A percentile compares a stretch with the other conserved stretches of the same genome.
phyloP scores from a whole-genome alignment of 2,329 filamentous ascomycete species.

The Venturia pyrina region DNA sequence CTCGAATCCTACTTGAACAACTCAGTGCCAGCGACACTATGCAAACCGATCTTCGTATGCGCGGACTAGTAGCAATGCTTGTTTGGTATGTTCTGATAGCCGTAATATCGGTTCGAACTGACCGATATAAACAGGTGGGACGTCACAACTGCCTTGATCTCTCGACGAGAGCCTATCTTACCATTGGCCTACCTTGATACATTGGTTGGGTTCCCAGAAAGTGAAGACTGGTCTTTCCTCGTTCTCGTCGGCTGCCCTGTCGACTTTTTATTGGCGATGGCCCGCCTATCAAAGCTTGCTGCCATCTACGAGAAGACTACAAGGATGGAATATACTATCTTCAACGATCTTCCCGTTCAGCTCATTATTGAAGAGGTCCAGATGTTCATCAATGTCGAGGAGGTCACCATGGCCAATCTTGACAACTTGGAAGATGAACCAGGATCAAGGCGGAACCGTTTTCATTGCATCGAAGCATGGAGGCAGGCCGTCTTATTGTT shows the following conservation, averaged over 20 bases:
- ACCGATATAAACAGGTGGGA: neutral
- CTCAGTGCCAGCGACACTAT: neutral
- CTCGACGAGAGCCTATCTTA: neutral
- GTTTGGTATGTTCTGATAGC: neutral
- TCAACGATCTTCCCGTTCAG: conserved; percentile 7
- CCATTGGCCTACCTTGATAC: neutral
- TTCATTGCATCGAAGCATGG: conserved; percentile 3
- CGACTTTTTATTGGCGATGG: neutral
- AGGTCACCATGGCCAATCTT: neutral
- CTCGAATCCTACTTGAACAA: neutral
- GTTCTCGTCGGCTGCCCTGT: neutral
- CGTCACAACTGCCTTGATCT: neutral
- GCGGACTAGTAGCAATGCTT: conserved; percentile 3
- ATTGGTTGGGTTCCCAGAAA: neutral
- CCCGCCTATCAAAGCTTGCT: conserved; percentile 1
- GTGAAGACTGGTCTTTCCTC: neutral
- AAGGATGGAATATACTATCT: conserved; percentile 3
- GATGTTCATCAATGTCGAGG: neutral
- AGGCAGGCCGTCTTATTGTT: neutral
- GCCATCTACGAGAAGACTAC: conserved; percentile 3
- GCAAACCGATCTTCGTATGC: neutral
- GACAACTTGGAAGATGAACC: neutral
- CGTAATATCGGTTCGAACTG: too few species aligned
- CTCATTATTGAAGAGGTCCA: neutral
- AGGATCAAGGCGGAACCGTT: neutral